phyloP scores from a whole-genome alignment of 495 filamentous ascomycete genomes.

The Chaetomidium leptoderma region DNA sequence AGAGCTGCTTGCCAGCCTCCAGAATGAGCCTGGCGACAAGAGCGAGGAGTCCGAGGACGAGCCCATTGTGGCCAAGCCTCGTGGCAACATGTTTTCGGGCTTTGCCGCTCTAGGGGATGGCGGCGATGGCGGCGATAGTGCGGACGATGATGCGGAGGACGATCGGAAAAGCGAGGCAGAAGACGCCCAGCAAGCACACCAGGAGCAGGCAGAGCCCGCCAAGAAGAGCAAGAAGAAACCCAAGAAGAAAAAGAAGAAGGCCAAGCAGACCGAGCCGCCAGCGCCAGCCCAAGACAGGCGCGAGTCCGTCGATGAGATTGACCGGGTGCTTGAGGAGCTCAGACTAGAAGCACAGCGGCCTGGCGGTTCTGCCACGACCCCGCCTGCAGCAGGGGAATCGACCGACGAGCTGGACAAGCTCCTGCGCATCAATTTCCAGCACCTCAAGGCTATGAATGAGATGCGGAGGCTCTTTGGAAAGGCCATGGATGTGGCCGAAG shows the following conservation, averaged over 20 bases:
- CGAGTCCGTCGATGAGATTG: constrained; percentile 70
- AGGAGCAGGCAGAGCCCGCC: constrained; percentile 30
- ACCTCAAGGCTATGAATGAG: constrained; percentile 84
- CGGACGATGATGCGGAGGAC: constrained; percentile 43
- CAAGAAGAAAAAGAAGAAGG: constrained; percentile 60
- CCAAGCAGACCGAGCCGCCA: constrained; percentile 31
- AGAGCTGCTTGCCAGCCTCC: constrained; percentile 45
- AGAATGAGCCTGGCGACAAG: constrained; percentile 37
- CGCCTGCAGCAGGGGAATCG: constrained; percentile 9
- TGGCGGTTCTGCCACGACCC: constrained; percentile 2
- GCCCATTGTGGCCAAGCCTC: constrained; percentile 38
- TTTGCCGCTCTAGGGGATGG: constrained; percentile 46
- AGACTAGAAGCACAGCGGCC: constrained; percentile 30
- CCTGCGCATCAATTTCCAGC: constrained; percentile 68
- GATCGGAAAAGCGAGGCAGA: constrained; percentile 37
- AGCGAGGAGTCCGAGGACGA: constrained; percentile 45
- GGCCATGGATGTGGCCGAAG: constrained; percentile 60
- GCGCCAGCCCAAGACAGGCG: constrained; percentile 22
- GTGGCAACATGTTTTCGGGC: constrained; percentile 43
- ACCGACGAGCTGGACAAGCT: constrained; percentile 48
- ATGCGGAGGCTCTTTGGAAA: constrained; percentile 92
- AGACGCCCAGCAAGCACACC: constrained; percentile 38
- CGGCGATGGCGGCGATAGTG: constrained; percentile 38
- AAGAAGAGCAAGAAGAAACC: constrained; percentile 59
- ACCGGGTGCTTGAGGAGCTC: constrained; percentile 68